Base-by-base conservation (phyloP, 108 stramenopile species). In the Skeletonema grethae region DNA sequence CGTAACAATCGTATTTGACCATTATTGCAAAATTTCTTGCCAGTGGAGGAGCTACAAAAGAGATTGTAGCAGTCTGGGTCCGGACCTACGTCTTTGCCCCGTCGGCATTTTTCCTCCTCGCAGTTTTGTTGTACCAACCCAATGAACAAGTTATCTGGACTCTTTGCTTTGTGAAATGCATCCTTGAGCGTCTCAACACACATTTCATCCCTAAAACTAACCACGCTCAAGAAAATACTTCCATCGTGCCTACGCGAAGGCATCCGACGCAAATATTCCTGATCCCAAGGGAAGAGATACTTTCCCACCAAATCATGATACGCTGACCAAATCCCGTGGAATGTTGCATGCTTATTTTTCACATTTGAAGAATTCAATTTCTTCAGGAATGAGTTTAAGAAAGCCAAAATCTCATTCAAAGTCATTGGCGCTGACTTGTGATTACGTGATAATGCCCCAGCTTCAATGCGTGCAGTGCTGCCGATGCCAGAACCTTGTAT, bases 81-180 rank as follows among this genome's bases (percentile, higher is more conserved):
- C 16, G 87, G 83, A 50, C 82, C 86, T 9, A 90, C 90, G 22
- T 80, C 82, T 4, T 79, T 85, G 18, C 90, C 92, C 38, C 83
- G 80, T 65, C 67, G 83, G 67, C 96, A 89, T 70, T 97, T 71
- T 31, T 84, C 74, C 57, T 94, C 75, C 22, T 81, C 65, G 83
- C 98, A 99, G 68, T 99, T 99, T 73, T 97, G 97, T 76, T 97
- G 96, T 7, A 97, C 94, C 55, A 99, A 58, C 24, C 96, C 97
- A 34, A 99, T 84, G 70, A 90, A 96, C 18, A 98, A 73, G 39
- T 85, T 77, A 48, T 97, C 93, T 29, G 98, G 97, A 77, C 90
- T 69, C 59, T 86, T 83, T 15, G 95, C 95, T 63, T 97, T 96
- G 16, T 57, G 74, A 79, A 87, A 99, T 48, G 94, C 94, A 38